Percentiles rank a stretch among this genome's conserved stretches.
These are phyloP conservation scores for Anaeramoeba ignava DNA, from an alignment of 78 protist genomes.

Conservation along the genomic window DNA sequence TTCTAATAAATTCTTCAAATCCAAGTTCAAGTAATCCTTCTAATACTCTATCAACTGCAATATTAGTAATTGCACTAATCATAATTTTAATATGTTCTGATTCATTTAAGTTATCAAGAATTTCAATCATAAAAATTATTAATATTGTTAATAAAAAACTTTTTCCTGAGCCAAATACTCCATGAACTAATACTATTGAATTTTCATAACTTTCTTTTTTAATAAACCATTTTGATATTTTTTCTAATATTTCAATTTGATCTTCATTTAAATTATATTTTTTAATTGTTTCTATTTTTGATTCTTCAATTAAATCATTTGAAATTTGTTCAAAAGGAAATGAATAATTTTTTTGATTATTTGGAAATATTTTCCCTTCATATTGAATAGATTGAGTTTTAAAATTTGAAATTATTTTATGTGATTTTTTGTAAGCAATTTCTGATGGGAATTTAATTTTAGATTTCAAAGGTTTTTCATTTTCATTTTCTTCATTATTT, in stretches of 20 bases:
- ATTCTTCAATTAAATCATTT: too few species aligned
- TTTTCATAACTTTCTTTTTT: neutral
- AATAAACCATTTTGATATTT: neutral
- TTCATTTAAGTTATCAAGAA: neutral
- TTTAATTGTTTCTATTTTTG: too few species aligned
- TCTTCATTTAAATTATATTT: neutral
- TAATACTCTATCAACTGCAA: neutral
- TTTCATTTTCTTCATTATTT: too few species aligned
- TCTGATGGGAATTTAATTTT: neutral
- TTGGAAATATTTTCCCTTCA: too few species aligned
- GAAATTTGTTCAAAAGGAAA: too few species aligned
- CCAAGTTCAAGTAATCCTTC: neutral
- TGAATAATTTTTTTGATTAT: too few species aligned
- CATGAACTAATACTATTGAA: neutral
- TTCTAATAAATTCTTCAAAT: neutral
- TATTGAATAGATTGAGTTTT: too few species aligned
- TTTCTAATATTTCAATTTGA: neutral
- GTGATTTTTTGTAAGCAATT: too few species aligned
- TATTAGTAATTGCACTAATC: neutral
- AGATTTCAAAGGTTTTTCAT: too few species aligned
- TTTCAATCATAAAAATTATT: neutral
- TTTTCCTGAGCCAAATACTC: neutral
- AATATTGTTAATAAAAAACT: neutral
- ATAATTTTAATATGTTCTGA: neutral
- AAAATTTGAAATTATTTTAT: too few species aligned